These are phyloP conservation scores for Termitomyces sp. DNA, from an alignment of 1,284 basidiomycete species.

Conservation along the genomic window DNA sequence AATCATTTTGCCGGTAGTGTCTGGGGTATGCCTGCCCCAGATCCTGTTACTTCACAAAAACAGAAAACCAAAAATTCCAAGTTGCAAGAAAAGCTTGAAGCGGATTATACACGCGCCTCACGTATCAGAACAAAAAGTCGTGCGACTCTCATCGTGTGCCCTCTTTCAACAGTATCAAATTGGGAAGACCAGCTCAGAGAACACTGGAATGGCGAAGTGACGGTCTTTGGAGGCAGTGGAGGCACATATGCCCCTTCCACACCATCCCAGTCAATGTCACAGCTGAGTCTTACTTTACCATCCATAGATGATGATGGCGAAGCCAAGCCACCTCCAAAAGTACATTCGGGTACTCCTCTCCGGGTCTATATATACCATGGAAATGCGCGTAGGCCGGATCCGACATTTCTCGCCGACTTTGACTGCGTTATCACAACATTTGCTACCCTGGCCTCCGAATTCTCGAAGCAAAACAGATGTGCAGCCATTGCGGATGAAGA, in stretches of 20 bases:
- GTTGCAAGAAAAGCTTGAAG: constrained; percentile 62
- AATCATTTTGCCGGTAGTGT: constrained; percentile 73
- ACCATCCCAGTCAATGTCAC: constrained; percentile 22
- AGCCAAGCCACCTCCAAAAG: constrained; percentile 28
- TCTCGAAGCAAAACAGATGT: constrained; percentile 80
- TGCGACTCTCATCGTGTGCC: constrained; percentile 95
- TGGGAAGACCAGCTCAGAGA: constrained; percentile 99
- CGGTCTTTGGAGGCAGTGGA: constrained; percentile 73
- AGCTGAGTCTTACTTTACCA: constrained; percentile 19
- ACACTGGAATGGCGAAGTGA: constrained; percentile 86
- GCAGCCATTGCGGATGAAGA: constrained; percentile 48
- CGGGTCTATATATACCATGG: constrained; percentile 97
- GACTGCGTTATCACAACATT: constrained; percentile 98
- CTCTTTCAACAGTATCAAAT: constrained; percentile 93
- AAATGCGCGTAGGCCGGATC: constrained; percentile 80
- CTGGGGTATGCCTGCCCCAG: constrained; percentile 72
- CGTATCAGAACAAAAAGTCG: constrained; percentile 78
- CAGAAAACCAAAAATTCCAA: constrained; percentile 58
- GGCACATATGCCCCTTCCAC: constrained; percentile 30
- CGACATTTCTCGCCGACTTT: constrained; percentile 83
- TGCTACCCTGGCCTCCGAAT: constrained; percentile 93
- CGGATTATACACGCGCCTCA: constrained; percentile 62
- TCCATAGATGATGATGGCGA: constrained; percentile 30
- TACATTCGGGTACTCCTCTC: constrained; percentile 50
- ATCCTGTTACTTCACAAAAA: constrained; percentile 35